Percentiles rank a stretch among this genome's conserved stretches.
Evolutionary conservation across 192 early-diverging fungal genomes (phyloP).

Genomic region (Entomortierella parvispora): DNA sequence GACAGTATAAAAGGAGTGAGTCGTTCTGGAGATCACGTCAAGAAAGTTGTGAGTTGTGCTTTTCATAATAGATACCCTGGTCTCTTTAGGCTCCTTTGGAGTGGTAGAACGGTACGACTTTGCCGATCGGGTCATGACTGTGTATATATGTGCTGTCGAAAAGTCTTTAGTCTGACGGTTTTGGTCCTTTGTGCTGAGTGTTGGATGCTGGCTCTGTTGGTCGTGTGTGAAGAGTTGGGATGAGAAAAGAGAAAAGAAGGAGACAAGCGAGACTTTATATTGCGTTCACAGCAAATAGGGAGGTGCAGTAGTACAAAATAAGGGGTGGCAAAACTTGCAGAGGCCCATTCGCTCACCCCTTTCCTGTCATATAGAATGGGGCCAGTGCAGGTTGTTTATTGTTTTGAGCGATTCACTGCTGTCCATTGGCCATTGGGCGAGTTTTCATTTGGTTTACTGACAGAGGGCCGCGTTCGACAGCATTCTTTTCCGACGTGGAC

Average conservation of each 20-base stretch:
- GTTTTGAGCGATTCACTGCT: background rate
- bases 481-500: background rate
- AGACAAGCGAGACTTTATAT: background rate
- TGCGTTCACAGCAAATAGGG: background rate
- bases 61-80: conserved; percentile 14
- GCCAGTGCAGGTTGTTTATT: background rate
- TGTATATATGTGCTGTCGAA: background rate
- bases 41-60: too few relatives aligned
- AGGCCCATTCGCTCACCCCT: too few relatives aligned
- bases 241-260: background rate
- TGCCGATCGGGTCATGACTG: conserved; percentile 9
- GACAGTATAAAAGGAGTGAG: too few relatives aligned
- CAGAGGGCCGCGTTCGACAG: too few relatives aligned
- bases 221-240: background rate
- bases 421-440: too few relatives aligned
- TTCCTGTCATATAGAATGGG: background rate
- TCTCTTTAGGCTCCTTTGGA: conserved; percentile 16
- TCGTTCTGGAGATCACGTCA: too few relatives aligned
- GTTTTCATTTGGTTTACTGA: too few relatives aligned
- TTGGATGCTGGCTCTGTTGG: too few relatives aligned
- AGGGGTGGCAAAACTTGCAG: background rate
- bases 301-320: background rate
- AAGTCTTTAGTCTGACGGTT: too few relatives aligned
- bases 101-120: conserved; percentile 16
- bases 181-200: too few relatives aligned